These are phyloP conservation scores for Paecilomyces dactylethromorphus DNA, from an alignment of 2,329 filamentous ascomycete species.

Conservation along the genomic window DNA sequence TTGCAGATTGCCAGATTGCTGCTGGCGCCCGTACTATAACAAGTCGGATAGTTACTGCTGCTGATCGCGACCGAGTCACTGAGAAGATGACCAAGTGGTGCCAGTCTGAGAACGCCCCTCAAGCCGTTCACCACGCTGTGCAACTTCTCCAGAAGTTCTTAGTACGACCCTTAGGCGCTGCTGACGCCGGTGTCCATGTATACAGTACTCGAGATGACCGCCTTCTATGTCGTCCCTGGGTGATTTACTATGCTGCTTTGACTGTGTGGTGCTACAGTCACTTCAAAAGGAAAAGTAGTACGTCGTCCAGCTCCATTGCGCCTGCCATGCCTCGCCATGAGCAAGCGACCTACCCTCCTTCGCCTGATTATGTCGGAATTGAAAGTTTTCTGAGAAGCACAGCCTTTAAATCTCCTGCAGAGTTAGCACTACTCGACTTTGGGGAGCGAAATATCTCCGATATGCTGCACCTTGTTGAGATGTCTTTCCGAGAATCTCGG, in stretches of 20 bases:
- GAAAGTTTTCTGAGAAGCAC: background rate
- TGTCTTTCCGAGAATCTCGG: slow-evolving; percentile 72
- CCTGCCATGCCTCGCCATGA: slow-evolving; percentile 59
- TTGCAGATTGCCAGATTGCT: slow-evolving; percentile 93
- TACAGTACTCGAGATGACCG: slow-evolving; percentile 87
- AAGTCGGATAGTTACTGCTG: slow-evolving; percentile 73
- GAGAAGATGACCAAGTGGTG: slow-evolving; percentile 81
- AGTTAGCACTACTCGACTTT: slow-evolving; percentile 42
- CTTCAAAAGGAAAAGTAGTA: slow-evolving; percentile 74
- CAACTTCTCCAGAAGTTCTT: slow-evolving; percentile 87
- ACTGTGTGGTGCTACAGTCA: slow-evolving; percentile 96
- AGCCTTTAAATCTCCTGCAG: background rate
- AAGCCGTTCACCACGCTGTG: slow-evolving; percentile 79
- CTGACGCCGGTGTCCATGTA: slow-evolving; percentile 26
- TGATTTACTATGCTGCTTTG: slow-evolving; percentile 84
- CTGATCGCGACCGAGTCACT: slow-evolving; percentile 73
- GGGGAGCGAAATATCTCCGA: slow-evolving; percentile 74
- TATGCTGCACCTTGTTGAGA: slow-evolving; percentile 71
- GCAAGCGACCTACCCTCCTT: slow-evolving; percentile 70
- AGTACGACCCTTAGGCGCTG: slow-evolving; percentile 67
- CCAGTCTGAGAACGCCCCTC: slow-evolving; percentile 53
- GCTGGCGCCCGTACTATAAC: slow-evolving; percentile 79
- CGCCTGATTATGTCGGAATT: slow-evolving; percentile 61
- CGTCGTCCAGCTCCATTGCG: slow-evolving; percentile 31
- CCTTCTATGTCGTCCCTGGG: slow-evolving; percentile 87